phyloP scores from a whole-genome alignment of 345 rosid species.

The Raphanus sativus region DNA sequence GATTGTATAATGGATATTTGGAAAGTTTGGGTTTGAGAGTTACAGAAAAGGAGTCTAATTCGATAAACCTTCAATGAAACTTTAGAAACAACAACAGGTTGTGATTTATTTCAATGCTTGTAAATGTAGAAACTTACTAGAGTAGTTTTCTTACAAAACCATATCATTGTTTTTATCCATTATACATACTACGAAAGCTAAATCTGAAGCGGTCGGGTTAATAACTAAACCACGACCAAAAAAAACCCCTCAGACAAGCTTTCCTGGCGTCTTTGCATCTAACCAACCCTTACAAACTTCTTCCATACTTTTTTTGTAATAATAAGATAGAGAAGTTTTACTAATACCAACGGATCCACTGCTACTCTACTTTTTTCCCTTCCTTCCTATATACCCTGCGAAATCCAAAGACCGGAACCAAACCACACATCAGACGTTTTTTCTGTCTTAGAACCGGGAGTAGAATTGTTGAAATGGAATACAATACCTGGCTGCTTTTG shows the following conservation, averaged over 20 bases:
- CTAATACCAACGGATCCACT: conserved; percentile 1
- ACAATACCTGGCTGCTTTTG: conserved; percentile 21
- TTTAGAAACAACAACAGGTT: background rate
- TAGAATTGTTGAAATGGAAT: background rate
- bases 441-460: background rate
- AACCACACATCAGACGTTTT: background rate
- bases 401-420: background rate
- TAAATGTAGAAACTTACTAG: conserved; percentile 16
- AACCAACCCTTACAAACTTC: conserved; percentile 28
- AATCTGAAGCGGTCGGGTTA: conserved; percentile 21
- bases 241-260: conserved; percentile 12
- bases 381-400: conserved; percentile 27
- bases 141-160: conserved; percentile 23
- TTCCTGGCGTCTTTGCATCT: conserved; percentile 11
- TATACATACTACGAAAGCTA: background rate
- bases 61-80: background rate
- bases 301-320: conserved; percentile 33
- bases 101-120: conserved; percentile 31
- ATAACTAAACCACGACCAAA: conserved; percentile 31
- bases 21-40: conserved; percentile 15
- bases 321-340: conserved; percentile 36
- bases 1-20: conserved; percentile 23
- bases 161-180: conserved; percentile 1
- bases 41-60: background rate
- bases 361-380: conserved; percentile 4